Conservation (phyloP, 2,329 filamentous ascomycete species). For the Pseudopithomyces chartarum region DNA sequence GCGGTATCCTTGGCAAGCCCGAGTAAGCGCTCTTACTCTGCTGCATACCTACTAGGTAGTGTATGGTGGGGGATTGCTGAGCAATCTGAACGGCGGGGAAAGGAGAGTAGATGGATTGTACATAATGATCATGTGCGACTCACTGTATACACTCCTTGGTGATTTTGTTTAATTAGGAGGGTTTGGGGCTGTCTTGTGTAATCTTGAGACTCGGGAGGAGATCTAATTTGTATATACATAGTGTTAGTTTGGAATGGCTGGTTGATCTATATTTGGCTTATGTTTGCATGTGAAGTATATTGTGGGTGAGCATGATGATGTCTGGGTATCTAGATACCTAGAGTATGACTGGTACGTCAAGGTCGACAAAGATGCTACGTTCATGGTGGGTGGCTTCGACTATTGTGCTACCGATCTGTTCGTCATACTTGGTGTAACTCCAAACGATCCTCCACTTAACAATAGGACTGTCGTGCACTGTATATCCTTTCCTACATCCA, state of each 20-base stretch:
- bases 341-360: no score
- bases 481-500: no score
- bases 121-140: background rate
- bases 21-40: constrained; percentile 21
- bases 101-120: constrained; percentile 50
- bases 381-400: no score
- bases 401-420: no score
- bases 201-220: background rate
- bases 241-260: background rate
- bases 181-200: background rate
- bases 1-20: constrained; percentile 40
- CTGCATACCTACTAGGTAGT: no score
- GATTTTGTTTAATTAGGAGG: background rate
- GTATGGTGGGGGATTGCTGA: constrained; percentile 77
- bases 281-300: background rate
- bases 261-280: background rate
- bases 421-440: no score
- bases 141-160: constrained; percentile 1
- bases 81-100: constrained; percentile 71
- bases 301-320: background rate
- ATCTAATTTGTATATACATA: background rate
- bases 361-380: no score
- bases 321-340: no score
- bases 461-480: no score
- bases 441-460: no score